Percentiles rank a stretch among this genome's conserved stretches.
These are phyloP conservation scores for Bipolaris gigantea DNA, from an alignment of 2,329 filamentous ascomycete species.

Conservation along the genomic window DNA sequence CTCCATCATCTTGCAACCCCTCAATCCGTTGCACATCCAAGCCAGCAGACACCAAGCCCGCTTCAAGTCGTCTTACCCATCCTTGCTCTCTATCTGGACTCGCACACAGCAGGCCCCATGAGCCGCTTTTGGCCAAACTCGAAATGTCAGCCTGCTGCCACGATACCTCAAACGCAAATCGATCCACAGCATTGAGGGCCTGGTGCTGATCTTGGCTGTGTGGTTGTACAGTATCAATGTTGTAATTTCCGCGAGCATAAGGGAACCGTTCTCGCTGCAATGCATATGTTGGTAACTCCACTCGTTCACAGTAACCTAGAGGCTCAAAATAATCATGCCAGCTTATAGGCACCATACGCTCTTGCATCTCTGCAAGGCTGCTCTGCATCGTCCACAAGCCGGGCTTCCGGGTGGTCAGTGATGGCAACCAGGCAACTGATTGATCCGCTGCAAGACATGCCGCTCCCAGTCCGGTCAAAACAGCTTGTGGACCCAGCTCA, in stretches of 20 bases:
- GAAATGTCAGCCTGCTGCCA: too few species aligned
- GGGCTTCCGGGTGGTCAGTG: neutral
- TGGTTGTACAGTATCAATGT: too few species aligned
- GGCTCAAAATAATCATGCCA: neutral
- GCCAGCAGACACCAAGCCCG: too few species aligned
- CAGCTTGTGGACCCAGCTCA: neutral
- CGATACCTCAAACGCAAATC: too few species aligned
- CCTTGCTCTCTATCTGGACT: too few species aligned
- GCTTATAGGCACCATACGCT: neutral
- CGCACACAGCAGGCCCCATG: too few species aligned
- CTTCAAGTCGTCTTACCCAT: too few species aligned
- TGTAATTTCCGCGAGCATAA: neutral
- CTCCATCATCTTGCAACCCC: too few species aligned
- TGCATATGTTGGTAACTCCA: neutral
- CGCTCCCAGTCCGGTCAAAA: neutral
- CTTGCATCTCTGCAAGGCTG: neutral
- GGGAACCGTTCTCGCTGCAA: neutral
- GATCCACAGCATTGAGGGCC: neutral
- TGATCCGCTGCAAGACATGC: neutral
- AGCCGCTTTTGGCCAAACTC: too few species aligned
- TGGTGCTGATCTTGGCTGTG: too few species aligned
- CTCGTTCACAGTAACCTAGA: neutral
- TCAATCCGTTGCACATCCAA: too few species aligned
- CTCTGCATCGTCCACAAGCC: neutral
- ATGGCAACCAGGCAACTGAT: neutral